Evolutionary conservation across 176 grass and related monocot species (phyloP), one percentile per base, ranked within the genome.

Genomic region (Dactylis glomerata): DNA sequence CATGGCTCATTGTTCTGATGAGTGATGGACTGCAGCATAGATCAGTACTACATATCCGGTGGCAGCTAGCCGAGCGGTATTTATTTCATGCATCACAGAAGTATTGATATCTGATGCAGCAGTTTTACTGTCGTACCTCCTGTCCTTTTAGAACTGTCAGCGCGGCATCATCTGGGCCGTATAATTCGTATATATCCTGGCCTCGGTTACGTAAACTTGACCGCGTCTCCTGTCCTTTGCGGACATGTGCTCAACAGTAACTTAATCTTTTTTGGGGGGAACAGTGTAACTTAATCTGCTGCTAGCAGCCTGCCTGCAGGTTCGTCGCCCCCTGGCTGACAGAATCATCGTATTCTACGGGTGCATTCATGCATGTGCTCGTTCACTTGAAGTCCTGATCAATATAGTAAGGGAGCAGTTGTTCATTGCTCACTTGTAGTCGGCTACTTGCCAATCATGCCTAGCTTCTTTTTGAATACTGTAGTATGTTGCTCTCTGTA

Each of bases 201-300:
- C 68, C 40, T 80, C n/a, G 81, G 54, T 45, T 74, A 19, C 19
- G 27, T 62, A 36, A 75, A 83, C 81, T 74, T 75, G 54, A 33
- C 69, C 32, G 22, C 55, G 5, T 62, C 57, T 6, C 31, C 2
- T 36, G 54, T 74, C 70, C 69, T 63, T 72, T 75, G 68, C 58
- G 44, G 24, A 36, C 70, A 75, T 38, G 41, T 84, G 72, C 82
- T 20, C 30, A 84, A 65, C 22, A 64, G n/a, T 65, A 84, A 75
- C 71, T 62, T 83, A 83, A 83, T 22, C 54, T 52, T n/a, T n/a
- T n/a, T n/a, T n/a, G n/a, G n/a, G n/a, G n/a, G n/a, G n/a, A n/a
- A n/a, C n/a, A n/a, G n/a, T n/a, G n/a, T 65, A 84, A 75, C 71
- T 62, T 83, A 83, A 83, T 22, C 54, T 52, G 42, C 62, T 2